Percentiles rank a stretch among this genome's conserved stretches.
These are phyloP conservation scores for Neodidymelliopsis sp. DNA, from an alignment of 2,329 filamentous ascomycete genomes.

Conservation along the genomic window DNA sequence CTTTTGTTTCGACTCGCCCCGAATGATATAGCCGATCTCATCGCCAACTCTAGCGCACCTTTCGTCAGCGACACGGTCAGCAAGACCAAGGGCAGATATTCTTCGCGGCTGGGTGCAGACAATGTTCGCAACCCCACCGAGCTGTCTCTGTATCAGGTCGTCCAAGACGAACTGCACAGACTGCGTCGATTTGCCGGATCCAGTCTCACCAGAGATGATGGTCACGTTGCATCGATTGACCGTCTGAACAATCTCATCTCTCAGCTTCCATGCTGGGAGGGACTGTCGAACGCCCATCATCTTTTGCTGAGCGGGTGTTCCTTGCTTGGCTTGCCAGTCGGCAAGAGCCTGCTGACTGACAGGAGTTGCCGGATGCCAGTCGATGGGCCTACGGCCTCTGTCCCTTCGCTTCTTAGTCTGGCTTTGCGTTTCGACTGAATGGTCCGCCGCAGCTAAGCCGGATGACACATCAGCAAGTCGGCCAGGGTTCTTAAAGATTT, in stretches of 20 bases:
- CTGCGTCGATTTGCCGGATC: constrained; percentile 96
- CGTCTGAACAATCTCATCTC: constrained; percentile 76
- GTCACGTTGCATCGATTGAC: constrained; percentile 84
- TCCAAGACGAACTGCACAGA: constrained; percentile 96
- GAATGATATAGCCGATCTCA: constrained; percentile 90
- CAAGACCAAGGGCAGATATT: constrained; percentile 92
- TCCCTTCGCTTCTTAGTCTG: constrained; percentile 30
- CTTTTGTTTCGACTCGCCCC: constrained; percentile 83
- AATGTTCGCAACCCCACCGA: constrained; percentile 84
- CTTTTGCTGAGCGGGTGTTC: constrained; percentile 69
- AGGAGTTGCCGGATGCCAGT: constrained; percentile 66
- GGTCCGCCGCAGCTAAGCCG: constrained; percentile 66
- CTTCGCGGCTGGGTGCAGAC: constrained; percentile 94
- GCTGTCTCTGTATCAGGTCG: constrained; percentile 77
- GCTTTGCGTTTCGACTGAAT: constrained; percentile 28
- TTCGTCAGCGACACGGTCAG: constrained; percentile 93
- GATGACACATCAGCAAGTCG: constrained; percentile 83
- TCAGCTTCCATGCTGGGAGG: constrained; percentile 87
- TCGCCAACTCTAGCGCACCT: constrained; percentile 81
- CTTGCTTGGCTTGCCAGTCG: constrained; percentile 75
- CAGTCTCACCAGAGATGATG: constrained; percentile 96
- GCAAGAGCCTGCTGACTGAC: constrained; percentile 65
- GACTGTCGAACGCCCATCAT: constrained; percentile 77
- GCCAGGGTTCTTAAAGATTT: constrained; percentile 85
- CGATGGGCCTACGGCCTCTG: constrained; percentile 61